phyloP scores from a whole-genome alignment of 1,139 yeast species.

The Suhomyces taliae region DNA sequence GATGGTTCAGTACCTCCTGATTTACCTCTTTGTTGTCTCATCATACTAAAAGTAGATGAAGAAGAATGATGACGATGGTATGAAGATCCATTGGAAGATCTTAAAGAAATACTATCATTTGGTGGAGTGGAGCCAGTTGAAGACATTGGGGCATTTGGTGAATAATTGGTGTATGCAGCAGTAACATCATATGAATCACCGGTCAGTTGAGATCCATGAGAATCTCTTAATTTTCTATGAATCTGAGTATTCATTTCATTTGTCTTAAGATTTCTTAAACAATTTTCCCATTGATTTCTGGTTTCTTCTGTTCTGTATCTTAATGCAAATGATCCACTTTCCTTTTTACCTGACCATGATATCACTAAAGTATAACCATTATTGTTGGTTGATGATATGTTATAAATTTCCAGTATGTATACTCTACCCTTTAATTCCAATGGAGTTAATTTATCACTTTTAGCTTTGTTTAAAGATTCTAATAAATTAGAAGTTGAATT shows the following conservation, averaged over 20 bases:
- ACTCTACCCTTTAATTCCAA: constrained; percentile 67
- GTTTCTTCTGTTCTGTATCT: constrained; percentile 70
- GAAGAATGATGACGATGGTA: constrained; percentile 46
- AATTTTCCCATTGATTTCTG: constrained; percentile 68
- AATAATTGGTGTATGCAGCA: constrained; percentile 14
- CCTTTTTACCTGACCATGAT: constrained; percentile 79
- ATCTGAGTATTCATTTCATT: constrained; percentile 45
- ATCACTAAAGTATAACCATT: constrained; percentile 60
- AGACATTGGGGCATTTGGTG: constrained; percentile 13
- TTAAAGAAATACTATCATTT: constrained; percentile 21
- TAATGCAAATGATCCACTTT: constrained; percentile 71
- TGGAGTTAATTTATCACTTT: constrained; percentile 27
- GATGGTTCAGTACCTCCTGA: constrained; percentile 19
- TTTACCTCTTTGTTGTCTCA: constrained; percentile 36
- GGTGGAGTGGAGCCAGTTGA: constrained; percentile 9
- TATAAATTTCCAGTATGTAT: constrained; percentile 65
- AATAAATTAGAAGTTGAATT: constrained; percentile 38
- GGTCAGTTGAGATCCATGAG: constrained; percentile 33
- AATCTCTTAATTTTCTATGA: constrained; percentile 40
- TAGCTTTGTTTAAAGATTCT: constrained; percentile 35
- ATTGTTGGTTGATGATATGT: constrained; percentile 42
- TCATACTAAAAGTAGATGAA: constrained; percentile 48
- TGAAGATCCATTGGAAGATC: constrained; percentile 32
- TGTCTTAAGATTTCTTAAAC: constrained; percentile 48
- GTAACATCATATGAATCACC: constrained; percentile 30